phyloP scores from a whole-genome alignment of 805 yeast genomes.

The Metschnikowia corniflorae region DNA sequence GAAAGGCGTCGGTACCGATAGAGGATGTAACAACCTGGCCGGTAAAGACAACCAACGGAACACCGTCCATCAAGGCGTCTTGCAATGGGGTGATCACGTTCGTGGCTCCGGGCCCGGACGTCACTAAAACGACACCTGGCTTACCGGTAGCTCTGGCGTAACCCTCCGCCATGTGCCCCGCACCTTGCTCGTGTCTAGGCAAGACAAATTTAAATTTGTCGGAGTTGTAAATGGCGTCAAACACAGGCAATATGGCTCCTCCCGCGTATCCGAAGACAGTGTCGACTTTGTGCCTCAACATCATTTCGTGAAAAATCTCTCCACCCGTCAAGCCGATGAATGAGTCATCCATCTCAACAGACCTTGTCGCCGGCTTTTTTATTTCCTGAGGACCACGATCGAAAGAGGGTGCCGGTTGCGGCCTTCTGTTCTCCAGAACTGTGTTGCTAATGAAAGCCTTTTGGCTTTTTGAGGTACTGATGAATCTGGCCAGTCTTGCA shows the following conservation, averaged over 20 bases:
- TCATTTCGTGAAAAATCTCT: slow-evolving; percentile 97
- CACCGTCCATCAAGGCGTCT: slow-evolving; percentile 96
- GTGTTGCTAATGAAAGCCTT: slow-evolving; percentile 26
- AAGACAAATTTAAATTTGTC: slow-evolving; percentile 83
- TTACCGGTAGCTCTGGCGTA: slow-evolving; percentile 94
- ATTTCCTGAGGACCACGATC: slow-evolving; percentile 28
- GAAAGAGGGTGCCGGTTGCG: slow-evolving; percentile 52
- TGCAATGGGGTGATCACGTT: slow-evolving; percentile 98
- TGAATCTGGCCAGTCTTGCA: slow-evolving; percentile 23
- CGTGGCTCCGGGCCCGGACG: slow-evolving; percentile 99
- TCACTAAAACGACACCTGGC: slow-evolving; percentile 96
- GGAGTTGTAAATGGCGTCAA: slow-evolving; percentile 93
- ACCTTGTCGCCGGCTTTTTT: slow-evolving; percentile 4
- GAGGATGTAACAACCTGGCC: slow-evolving; percentile 97
- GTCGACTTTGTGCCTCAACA: slow-evolving; percentile 93
- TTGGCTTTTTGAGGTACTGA: slow-evolving; percentile 29
- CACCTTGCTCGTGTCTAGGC: slow-evolving; percentile 98
- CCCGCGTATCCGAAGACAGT: slow-evolving; percentile 98
- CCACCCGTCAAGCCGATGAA: slow-evolving; percentile 98
- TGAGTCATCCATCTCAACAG: slow-evolving; percentile 65
- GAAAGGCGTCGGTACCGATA: slow-evolving; percentile 98
- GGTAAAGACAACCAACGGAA: slow-evolving; percentile 92
- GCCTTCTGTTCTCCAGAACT: slow-evolving; percentile 26
- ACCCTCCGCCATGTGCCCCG: slow-evolving; percentile 99
- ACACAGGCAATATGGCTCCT: slow-evolving; percentile 97